Conservation (phyloP, 2,329 filamentous ascomycete genomes). For the Colletotrichum karsti region DNA sequence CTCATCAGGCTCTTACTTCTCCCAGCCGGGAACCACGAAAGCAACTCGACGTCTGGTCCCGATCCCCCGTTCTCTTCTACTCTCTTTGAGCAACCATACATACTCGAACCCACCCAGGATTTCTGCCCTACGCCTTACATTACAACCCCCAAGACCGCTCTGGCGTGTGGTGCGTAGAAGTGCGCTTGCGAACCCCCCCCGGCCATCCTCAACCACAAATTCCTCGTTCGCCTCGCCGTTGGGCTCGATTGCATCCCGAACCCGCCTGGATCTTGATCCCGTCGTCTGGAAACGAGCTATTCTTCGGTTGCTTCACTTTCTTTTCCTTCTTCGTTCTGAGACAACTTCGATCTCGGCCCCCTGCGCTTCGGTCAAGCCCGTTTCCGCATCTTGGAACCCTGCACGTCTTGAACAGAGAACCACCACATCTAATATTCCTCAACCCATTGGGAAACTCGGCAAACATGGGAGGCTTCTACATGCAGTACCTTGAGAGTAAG, state of each 20-base stretch:
- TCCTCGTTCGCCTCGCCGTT: conserved; percentile 53
- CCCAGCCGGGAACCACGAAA: conserved; percentile 12
- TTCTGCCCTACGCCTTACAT: conserved; percentile 30
- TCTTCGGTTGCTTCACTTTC: conserved; percentile 28
- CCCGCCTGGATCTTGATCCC: conserved; percentile 41
- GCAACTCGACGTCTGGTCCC: background rate
- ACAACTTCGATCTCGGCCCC: conserved; percentile 19
- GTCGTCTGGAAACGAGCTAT: conserved; percentile 38
- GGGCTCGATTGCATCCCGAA: conserved; percentile 63
- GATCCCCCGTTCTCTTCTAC: conserved; percentile 9
- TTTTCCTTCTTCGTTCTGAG: conserved; percentile 10
- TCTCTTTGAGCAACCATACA: conserved; percentile 20
- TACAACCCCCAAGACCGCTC: conserved; percentile 16
- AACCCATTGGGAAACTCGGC: conserved; percentile 36
- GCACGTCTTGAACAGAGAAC: conserved; percentile 6
- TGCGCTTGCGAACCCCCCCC: conserved; percentile 12
- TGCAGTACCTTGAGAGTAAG: conserved; percentile 81
- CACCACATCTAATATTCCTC: background rate
- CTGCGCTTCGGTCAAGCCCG: background rate
- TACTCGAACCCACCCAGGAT: conserved; percentile 25
- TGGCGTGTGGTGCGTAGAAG: conserved; percentile 21
- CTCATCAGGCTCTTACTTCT: conserved; percentile 16
- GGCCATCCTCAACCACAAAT: conserved; percentile 37
- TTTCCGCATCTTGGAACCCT: conserved; percentile 1
- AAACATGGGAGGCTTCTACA: conserved; percentile 73